Evolutionary conservation across 371 early-diverging fungal species (phyloP).

Genomic region (Actinomucor elegans): DNA sequence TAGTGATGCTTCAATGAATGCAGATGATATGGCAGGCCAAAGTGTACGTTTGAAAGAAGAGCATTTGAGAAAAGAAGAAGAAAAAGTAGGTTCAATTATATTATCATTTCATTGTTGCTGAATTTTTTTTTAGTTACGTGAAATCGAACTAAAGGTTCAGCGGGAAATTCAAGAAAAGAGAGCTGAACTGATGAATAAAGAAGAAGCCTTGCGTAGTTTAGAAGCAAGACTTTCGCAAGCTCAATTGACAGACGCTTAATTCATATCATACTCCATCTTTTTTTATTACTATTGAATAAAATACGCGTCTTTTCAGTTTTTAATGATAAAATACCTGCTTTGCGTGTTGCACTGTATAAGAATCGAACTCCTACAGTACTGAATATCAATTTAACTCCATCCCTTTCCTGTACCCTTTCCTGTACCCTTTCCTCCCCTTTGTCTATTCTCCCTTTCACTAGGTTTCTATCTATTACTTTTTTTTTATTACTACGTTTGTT

Average conservation of each 20-base stretch:
- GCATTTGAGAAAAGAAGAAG: constrained; percentile 63
- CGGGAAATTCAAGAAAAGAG: constrained; percentile 62
- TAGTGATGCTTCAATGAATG: constrained; percentile 44
- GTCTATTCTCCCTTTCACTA: neutral
- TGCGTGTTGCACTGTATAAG: neutral
- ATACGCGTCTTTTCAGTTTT: neutral
- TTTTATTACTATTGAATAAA: neutral
- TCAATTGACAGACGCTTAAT: constrained; percentile 32
- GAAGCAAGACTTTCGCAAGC: constrained; percentile 54
- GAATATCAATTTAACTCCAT: neutral
- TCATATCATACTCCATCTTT: neutral
- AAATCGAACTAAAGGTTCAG: constrained; percentile 60
- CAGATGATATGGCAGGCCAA: constrained; percentile 55
- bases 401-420: neutral
- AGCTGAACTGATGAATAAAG: constrained; percentile 58
- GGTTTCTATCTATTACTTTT: constrained; percentile 9
- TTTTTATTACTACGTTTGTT: constrained; percentile 2
- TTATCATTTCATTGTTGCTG: neutral
- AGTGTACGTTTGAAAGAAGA: constrained; percentile 60
- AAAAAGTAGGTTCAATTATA: constrained; percentile 39
- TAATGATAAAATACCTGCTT: neutral
- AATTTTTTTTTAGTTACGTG: constrained; percentile 44
- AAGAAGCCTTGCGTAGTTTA: constrained; percentile 58
- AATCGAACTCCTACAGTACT: neutral
- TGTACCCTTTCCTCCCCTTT: constrained; percentile 1